phyloP scores from a whole-genome alignment of 345 rosid genomes.

The Eucalyptus victrix region DNA sequence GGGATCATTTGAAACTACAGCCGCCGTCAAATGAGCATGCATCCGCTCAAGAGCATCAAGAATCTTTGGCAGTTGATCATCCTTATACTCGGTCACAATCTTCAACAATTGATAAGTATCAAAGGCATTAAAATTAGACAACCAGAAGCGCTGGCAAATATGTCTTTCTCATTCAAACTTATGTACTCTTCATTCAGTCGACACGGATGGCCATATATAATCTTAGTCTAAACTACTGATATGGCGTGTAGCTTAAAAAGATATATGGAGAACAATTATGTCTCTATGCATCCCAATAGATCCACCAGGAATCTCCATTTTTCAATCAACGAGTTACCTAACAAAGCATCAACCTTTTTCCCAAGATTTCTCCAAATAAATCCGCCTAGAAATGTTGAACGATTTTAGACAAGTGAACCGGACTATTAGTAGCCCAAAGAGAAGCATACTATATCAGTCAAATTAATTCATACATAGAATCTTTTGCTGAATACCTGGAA shows the following conservation, averaged over 20 bases:
- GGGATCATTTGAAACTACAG: conserved; percentile 86
- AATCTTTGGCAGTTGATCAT: conserved; percentile 70
- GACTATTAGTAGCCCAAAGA: not conserved
- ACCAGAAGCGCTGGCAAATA: not conserved
- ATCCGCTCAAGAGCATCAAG: conserved; percentile 78
- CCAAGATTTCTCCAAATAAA: not conserved
- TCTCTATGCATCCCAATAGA: not conserved
- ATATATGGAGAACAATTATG: not conserved
- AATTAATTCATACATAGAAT: not conserved
- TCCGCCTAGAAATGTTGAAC: not conserved
- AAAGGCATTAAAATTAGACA: not conserved
- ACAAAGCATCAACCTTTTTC: not conserved
- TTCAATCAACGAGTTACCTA: not conserved
- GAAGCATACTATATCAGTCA: not conserved
- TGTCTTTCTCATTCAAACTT: not conserved
- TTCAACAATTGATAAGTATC: not conserved
- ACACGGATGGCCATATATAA: not conserved
- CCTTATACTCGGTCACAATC: conserved; percentile 78
- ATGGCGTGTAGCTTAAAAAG: not conserved
- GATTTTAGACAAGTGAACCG: not conserved
- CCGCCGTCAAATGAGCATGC: conserved; percentile 93
- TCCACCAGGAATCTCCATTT: not conserved
- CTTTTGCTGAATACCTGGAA: conserved; percentile 53
- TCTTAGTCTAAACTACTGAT: not conserved
- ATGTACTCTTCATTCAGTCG: not conserved